Evolutionary conservation across 2,329 filamentous ascomycete species (phyloP).

Genomic region (Sporothrix curviconia): DNA sequence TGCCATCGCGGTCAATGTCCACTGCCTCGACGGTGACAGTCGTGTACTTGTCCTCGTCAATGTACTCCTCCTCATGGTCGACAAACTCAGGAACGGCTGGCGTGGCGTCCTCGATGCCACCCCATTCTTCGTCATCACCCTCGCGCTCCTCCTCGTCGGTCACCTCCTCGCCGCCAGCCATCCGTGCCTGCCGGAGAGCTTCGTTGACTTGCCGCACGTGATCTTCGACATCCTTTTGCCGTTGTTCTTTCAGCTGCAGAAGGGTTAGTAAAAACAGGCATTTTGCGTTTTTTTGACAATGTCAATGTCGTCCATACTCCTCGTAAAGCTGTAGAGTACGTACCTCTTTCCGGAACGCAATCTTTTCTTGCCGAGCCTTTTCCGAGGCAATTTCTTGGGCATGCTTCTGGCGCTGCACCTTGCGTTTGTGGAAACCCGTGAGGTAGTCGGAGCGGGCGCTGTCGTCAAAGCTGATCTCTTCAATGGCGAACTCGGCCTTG

Average conservation of each 20-base stretch:
- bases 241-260: slow-evolving; percentile 74
- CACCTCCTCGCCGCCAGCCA: slow-evolving; percentile 35
- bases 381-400: slow-evolving; percentile 77
- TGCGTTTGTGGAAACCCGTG: slow-evolving; percentile 95
- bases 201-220: slow-evolving; percentile 73
- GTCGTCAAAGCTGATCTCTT: slow-evolving; percentile 81
- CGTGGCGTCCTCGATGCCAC: slow-evolving; percentile 52
- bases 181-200: slow-evolving; percentile 57
- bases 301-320: too few relatives aligned
- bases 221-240: slow-evolving; percentile 72
- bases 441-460: slow-evolving; percentile 77
- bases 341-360: slow-evolving; percentile 66
- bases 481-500: slow-evolving; percentile 53
- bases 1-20: slow-evolving; percentile 66
- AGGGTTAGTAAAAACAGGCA: too few relatives aligned
- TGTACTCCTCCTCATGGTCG: slow-evolving; percentile 85
- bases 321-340: not conserved
- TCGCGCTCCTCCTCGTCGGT: slow-evolving; percentile 38
- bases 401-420: slow-evolving; percentile 73
- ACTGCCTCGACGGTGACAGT: slow-evolving; percentile 92
- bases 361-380: slow-evolving; percentile 69
- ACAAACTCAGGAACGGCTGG: slow-evolving; percentile 43
- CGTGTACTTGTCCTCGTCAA: slow-evolving; percentile 93
- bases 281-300: too few relatives aligned
- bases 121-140: slow-evolving; percentile 49